Evolutionary conservation across 139 green algal genomes (phyloP), one percentile per base, ranked within the genome.

Genomic region (Mesotaenium endlicherianum): DNA sequence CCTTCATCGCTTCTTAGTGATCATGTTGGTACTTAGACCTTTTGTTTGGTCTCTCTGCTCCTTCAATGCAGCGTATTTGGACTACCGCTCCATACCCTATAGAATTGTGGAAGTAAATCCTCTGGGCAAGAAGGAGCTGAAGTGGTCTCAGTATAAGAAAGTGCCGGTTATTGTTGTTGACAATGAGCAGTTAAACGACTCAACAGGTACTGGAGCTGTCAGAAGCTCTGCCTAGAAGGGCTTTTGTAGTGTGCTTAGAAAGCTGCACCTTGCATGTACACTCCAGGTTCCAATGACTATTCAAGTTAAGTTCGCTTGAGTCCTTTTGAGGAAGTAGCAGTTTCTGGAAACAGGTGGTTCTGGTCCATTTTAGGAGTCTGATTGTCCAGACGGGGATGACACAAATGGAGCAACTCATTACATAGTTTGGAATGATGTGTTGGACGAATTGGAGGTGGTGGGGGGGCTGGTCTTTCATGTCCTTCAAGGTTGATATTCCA

Each of bases 11-110:
- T n/a, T n/a, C n/a, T n/a, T n/a, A n/a, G n/a, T n/a, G n/a, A n/a
- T n/a, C n/a, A n/a, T n/a, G n/a, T n/a, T n/a, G n/a, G n/a, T n/a
- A n/a, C n/a, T n/a, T n/a, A n/a, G n/a, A n/a, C n/a, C n/a, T n/a
- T n/a, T n/a, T n/a, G n/a, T n/a, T n/a, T n/a, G n/a, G n/a, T n/a
- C n/a, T n/a, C n/a, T n/a, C n/a, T n/a, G n/a, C n/a, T n/a, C n/a
- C n/a, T n/a, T 67, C 59, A 17, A 11, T 41, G 1, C 82, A 88
- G 95, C 96, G 11, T 93, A 95, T 67, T 88, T 99, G 40, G 96
- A 99, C 84, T 98, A 94, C 76, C 86, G 97, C 86, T 91, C 95
- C 92, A 90, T 98, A 38, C 94, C 95, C 0, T 99, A 99, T 87
- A 79, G 84, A 11, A 90, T 92, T 0, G 91, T 99, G 36, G 96